Evolutionary conservation across 2,329 filamentous ascomycete species (phyloP).

Genomic region (Parastagonospora avenae): DNA sequence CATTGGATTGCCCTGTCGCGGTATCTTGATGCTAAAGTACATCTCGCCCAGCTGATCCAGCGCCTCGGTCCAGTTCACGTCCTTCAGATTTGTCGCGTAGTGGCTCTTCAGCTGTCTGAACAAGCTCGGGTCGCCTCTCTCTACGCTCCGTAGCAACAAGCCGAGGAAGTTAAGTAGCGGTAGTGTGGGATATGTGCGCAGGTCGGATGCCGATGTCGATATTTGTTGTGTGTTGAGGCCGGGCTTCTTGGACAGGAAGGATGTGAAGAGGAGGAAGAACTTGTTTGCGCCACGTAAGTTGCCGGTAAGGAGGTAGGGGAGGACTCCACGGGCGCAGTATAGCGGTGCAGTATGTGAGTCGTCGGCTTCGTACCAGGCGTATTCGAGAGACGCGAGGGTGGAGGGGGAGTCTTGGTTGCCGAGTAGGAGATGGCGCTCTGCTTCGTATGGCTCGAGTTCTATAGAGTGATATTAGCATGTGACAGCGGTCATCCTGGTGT

Average conservation of each 20-base stretch:
- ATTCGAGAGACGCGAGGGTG: constrained; percentile 81
- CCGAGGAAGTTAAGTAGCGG: constrained; percentile 96
- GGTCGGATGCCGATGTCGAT: constrained; percentile 72
- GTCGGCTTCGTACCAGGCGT: constrained; percentile 90
- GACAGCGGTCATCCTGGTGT: neutral
- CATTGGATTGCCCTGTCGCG: constrained; percentile 86
- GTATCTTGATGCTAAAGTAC: constrained; percentile 92
- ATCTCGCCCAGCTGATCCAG: constrained; percentile 90
- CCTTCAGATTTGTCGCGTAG: constrained; percentile 78
- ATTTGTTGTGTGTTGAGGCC: constrained; percentile 80
- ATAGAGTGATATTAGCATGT: constrained; percentile 5
- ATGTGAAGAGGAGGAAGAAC: constrained; percentile 77
- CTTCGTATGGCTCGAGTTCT: constrained; percentile 91
- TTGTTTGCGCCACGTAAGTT: constrained; percentile 90
- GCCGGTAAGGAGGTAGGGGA: constrained; percentile 88
- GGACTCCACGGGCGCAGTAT: constrained; percentile 83
- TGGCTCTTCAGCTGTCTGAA: constrained; percentile 83
- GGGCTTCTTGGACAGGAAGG: constrained; percentile 65
- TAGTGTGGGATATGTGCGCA: constrained; percentile 84
- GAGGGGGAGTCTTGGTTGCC: constrained; percentile 89
- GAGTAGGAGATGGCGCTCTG: constrained; percentile 85
- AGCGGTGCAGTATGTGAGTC: constrained; percentile 84
- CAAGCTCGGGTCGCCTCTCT: constrained; percentile 76
- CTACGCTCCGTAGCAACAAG: constrained; percentile 79
- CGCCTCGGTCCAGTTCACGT: constrained; percentile 78